Evolutionary conservation across 768 basidiomycete genomes (phyloP).

Genomic region (Auriscalpium microsporum): DNA sequence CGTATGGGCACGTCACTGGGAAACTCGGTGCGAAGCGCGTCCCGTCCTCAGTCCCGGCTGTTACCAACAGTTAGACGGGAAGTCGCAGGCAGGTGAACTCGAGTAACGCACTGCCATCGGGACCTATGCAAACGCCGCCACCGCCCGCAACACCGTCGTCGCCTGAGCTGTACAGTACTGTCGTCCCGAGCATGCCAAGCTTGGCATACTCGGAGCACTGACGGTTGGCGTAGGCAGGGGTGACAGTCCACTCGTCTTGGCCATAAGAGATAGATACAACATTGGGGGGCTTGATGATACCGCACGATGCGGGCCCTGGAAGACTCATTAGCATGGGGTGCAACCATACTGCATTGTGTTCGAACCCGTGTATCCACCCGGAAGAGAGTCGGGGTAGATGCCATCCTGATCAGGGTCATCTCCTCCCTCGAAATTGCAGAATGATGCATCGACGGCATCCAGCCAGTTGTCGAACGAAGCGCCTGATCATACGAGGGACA

Average conservation of each 20-base stretch:
- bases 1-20: conserved; percentile 36
- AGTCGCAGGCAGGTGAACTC: too few relatives aligned
- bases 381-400: conserved; percentile 32
- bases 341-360: background rate
- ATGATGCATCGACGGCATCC: conserved; percentile 11
- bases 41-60: conserved; percentile 14
- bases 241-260: conserved; percentile 28
- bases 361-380: conserved; percentile 33
- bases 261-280: conserved; percentile 36
- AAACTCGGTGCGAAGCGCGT: conserved; percentile 33
- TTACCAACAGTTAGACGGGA: conserved; percentile 13
- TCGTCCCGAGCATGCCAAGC: conserved; percentile 32
- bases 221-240: conserved; percentile 29
- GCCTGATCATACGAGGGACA: background rate
- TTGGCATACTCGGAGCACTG: conserved; percentile 41
- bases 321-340: background rate
- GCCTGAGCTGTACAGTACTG: conserved; percentile 38
- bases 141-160: conserved; percentile 37
- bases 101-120: conserved; percentile 21
- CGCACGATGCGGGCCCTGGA: conserved; percentile 31
- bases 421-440: conserved; percentile 7
- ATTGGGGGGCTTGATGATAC: conserved; percentile 25
- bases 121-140: conserved; percentile 24
- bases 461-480: conserved; percentile 12
- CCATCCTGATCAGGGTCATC: conserved; percentile 22